Evolutionary conservation across 1,284 basidiomycete species (phyloP), one percentile per base, ranked within the genome.

Genomic region (Agroathelia rolfsii): DNA sequence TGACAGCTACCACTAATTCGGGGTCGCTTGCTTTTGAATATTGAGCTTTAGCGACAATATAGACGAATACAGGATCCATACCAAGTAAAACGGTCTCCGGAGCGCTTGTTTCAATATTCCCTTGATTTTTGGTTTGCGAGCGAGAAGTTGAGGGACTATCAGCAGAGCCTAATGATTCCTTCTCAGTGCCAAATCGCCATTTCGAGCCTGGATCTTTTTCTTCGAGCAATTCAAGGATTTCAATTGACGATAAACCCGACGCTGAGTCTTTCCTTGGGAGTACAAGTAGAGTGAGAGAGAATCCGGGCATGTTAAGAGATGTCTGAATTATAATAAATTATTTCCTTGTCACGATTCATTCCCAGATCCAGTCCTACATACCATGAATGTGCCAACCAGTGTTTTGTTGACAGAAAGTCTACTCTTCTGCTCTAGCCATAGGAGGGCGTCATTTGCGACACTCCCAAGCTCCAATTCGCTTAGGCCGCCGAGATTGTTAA

Each of bases 241-340:
- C n/a, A n/a, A n/a, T n/a, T n/a, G n/a, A n/a, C n/a, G n/a, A n/a
- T n/a, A n/a, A n/a, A n/a, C n/a, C n/a, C n/a, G n/a, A n/a, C n/a
- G n/a, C n/a, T n/a, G n/a, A n/a, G n/a, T n/a, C n/a, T n/a, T n/a
- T n/a, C n/a, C n/a, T n/a, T 0, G 89, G 86, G 5, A 95, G 74
- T 17, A 89, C 73, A 9, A 95, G 67, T 8, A 92, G 66, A 0
- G 92, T 88, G 40, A 96, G 61, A 4, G 87, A 92, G 59, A 95
- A 93, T 2, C 93, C 92, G 19, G 90, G 87, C 83, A 95, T 90
- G 59, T 90, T 89, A 41, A 96, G 68, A 35, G 87, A 92, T 14
- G 88, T 87, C 83, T 86, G 43, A 1, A 20, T 6, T 8, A 21
- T 19, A 12, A 31, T 7, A 27, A 2, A 23, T 24, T 7, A 11